Evolutionary conservation across 2,329 filamentous ascomycete genomes (phyloP).

Genomic region (Diaporthe caulivora): DNA sequence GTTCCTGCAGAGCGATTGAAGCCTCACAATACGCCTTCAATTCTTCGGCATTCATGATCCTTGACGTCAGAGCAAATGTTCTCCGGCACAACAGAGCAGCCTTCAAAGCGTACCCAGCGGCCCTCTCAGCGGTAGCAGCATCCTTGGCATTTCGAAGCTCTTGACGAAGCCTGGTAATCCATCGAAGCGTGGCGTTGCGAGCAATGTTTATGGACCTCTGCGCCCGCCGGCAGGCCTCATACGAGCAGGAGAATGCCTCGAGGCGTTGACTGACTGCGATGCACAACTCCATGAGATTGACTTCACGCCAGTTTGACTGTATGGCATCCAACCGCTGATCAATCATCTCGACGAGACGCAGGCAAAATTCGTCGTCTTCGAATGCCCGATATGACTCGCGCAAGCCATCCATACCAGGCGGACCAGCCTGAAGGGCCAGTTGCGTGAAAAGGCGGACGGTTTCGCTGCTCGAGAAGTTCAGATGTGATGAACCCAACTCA

Average conservation of each 20-base stretch:
- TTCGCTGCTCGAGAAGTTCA: conserved; percentile 71
- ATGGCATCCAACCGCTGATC: conserved; percentile 57
- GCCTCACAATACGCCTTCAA: conserved; percentile 51
- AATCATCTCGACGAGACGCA: conserved; percentile 61
- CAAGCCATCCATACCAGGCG: conserved; percentile 50
- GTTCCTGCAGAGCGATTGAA: conserved; percentile 62
- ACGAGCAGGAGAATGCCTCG: conserved; percentile 42
- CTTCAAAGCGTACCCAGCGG: conserved; percentile 62
- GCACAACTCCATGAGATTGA: conserved; percentile 67
- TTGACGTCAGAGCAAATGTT: conserved; percentile 51
- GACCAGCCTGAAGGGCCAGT: conserved; percentile 68
- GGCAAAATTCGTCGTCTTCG: conserved; percentile 62
- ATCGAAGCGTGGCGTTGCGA: conserved; percentile 58
- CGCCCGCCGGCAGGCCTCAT: conserved; percentile 39
- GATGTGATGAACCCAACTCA: conserved; percentile 63
- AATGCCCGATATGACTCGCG: conserved; percentile 65
- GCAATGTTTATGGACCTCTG: conserved; percentile 54
- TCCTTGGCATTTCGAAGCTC: conserved; percentile 58
- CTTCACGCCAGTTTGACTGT: conserved; percentile 69
- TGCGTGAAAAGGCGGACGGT: conserved; percentile 63
- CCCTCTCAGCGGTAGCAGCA: conserved; percentile 51
- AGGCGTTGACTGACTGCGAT: conserved; percentile 63
- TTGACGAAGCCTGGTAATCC: conserved; percentile 61
- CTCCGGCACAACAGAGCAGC: conserved; percentile 53
- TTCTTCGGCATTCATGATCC: conserved; percentile 36